These are phyloP conservation scores for Tardiomyces digboiensis DNA, from an alignment of 1,139 yeast genomes.

Conservation along the genomic window DNA sequence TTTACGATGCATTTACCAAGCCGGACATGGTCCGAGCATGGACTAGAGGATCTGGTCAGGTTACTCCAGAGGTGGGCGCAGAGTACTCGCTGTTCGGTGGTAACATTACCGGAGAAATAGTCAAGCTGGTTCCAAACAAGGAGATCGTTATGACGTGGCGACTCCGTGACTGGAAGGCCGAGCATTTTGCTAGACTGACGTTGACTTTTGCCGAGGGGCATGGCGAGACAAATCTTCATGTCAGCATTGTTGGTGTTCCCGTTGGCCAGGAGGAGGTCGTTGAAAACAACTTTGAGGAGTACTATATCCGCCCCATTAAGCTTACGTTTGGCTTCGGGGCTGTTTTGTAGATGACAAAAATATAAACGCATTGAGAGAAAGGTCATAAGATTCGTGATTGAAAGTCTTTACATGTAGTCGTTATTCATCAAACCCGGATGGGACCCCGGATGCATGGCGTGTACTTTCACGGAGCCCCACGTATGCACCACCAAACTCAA, in stretches of 20 bases:
- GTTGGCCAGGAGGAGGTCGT: conserved; percentile 95
- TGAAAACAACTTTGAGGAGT: conserved; percentile 74
- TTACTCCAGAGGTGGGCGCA: conserved; percentile 54
- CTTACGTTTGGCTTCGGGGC: conserved; percentile 79
- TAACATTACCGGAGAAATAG: conserved; percentile 65
- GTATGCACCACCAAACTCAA: conserved; percentile 59
- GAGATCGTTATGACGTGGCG: conserved; percentile 76
- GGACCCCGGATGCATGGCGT: conserved; percentile 79
- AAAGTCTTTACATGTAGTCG: not conserved
- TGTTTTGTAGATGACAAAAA: conserved; percentile 16
- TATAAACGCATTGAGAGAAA: conserved; percentile 1
- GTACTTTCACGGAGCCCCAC: conserved; percentile 46
- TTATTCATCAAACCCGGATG: conserved; percentile 53
- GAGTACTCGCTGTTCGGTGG: conserved; percentile 76
- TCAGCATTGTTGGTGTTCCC: conserved; percentile 84
- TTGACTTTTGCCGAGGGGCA: conserved; percentile 65
- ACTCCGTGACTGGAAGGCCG: conserved; percentile 76
- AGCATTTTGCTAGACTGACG: conserved; percentile 63
- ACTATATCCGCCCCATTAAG: conserved; percentile 81
- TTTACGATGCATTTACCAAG: conserved; percentile 67
- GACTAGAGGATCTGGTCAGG: conserved; percentile 70
- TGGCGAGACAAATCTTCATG: conserved; percentile 74
- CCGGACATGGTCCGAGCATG: conserved; percentile 77
- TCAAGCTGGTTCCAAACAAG: conserved; percentile 47
- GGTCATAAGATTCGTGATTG: too few relatives aligned